Evolutionary conservation across 2,329 filamentous ascomycete genomes (phyloP).

Genomic region (Epichloe bromicola): DNA sequence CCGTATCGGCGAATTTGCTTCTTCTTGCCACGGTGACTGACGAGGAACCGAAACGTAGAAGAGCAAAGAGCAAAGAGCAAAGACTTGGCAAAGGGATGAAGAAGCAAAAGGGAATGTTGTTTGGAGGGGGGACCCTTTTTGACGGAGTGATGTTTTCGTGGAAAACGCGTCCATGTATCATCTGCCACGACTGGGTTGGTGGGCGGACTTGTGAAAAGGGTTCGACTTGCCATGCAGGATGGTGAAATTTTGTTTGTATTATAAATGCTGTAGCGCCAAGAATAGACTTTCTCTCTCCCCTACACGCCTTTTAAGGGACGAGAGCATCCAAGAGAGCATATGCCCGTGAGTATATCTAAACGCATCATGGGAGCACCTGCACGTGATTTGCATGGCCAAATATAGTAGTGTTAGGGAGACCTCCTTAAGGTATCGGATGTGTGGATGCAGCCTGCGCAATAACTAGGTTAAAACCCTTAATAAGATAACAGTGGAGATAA

Average conservation of each 20-base stretch:
- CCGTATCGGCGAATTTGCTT: background rate
- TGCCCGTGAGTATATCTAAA: no score
- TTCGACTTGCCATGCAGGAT: background rate
- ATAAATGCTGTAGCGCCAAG: constrained; percentile 5
- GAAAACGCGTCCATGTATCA: constrained; percentile 4
- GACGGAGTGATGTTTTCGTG: background rate
- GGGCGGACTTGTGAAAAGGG: background rate
- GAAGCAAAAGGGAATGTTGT: background rate
- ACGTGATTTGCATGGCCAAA: no score
- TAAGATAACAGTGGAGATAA: no score
- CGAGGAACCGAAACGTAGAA: background rate
- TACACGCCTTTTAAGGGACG: no score
- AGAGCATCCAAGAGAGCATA: no score
- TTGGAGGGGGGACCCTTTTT: background rate
- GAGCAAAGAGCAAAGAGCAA: constrained; percentile 10
- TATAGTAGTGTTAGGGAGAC: no score
- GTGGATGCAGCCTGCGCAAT: no score
- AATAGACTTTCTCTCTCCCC: constrained; percentile 2
- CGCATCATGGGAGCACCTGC: no score
- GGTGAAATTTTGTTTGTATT: constrained; percentile 6
- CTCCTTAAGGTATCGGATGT: no score
- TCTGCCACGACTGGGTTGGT: constrained; percentile 8
- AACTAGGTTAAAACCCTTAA: no score
- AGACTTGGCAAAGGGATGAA: background rate
- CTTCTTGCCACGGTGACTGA: background rate